Evolutionary conservation across 345 rosid genomes (phyloP), one percentile per base, ranked within the genome.

Genomic region (Salix exigua): DNA sequence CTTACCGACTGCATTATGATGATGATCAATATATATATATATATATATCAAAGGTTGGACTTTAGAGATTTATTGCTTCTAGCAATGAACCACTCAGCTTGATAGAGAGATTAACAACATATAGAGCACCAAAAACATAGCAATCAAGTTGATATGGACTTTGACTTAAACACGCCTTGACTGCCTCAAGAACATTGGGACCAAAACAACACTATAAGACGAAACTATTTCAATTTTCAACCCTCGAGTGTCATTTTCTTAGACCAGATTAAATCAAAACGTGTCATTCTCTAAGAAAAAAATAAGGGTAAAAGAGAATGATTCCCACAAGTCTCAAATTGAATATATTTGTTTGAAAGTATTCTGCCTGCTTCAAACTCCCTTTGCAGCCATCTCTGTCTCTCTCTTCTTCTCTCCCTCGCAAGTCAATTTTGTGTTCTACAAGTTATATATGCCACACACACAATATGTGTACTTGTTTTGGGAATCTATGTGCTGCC

Each of bases 321-420:
- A 74, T 50, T 53, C 77, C 78, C 71, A 25, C 82, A 78, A 82
- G 79, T 71, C 42, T 66, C 73, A 74, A 71, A 74, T 71, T 78
- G 46, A 66, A 44, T 62, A 14, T 72, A 2, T n/a, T n/a, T n/a
- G 8, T 74, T 68, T 72, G 30, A 1, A 46, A 53, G n/a, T 18
- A 44, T 5, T 71, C 55, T 26, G 3, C 55, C 38, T 33, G 37
- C 40, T 73, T 40, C 51, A 44, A 76, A 35, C 61, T 42, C 68
- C 37, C 11, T 33, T 35, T 64, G 17, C 31, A 18, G 37, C 50
- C 66, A 21, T 74, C 68, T 51, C 26, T 25, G 12, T 50, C 21
- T 50, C 61, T n/a, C 5, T 50, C 25, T 65, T 21, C 5, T 40
- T 35, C 12, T 55, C 28, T 48, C 46, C 10, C 38, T 60, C 74